Evolutionary conservation across 2,329 filamentous ascomycete species (phyloP).

Genomic region (Rhynchosporium secalis): DNA sequence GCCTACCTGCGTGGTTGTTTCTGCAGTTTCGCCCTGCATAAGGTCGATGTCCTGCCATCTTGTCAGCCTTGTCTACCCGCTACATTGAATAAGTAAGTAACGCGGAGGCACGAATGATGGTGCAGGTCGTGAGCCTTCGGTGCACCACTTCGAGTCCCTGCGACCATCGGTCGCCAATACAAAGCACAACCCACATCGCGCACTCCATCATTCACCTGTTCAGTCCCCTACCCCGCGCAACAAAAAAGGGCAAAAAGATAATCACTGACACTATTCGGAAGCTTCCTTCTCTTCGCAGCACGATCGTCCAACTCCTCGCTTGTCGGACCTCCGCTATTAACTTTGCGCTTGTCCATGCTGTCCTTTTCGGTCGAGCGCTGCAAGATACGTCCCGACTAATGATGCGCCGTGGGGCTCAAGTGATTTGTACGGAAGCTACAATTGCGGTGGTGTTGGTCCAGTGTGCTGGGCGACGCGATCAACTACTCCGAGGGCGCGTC

Average conservation of each 20-base stretch:
- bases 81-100: constrained; percentile 18
- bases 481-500: constrained; percentile 21
- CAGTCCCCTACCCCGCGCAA: constrained; percentile 9
- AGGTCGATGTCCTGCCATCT: constrained; percentile 32
- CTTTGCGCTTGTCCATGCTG: constrained; percentile 55
- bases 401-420: constrained; percentile 16
- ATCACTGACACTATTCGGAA: constrained; percentile 51
- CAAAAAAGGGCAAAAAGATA: constrained; percentile 14
- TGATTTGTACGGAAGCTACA: constrained; percentile 17
- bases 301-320: constrained; percentile 53
- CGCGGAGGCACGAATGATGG: constrained; percentile 24
- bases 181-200: constrained; percentile 24
- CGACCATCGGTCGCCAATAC: constrained; percentile 28
- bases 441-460: constrained; percentile 25
- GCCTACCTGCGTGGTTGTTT: constrained; percentile 71
- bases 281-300: constrained; percentile 58
- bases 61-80: constrained; percentile 36
- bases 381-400: constrained; percentile 12
- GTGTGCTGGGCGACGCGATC: constrained; percentile 17
- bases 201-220: constrained; percentile 17
- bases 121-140: constrained; percentile 27
- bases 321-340: constrained; percentile 43
- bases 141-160: constrained; percentile 31
- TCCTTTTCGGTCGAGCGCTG: constrained; percentile 18
- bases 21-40: constrained; percentile 54